Evolutionary conservation across 2,329 filamentous ascomycete species (phyloP), one percentile per base, ranked within the genome.

Genomic region (Alternaria sp.): DNA sequence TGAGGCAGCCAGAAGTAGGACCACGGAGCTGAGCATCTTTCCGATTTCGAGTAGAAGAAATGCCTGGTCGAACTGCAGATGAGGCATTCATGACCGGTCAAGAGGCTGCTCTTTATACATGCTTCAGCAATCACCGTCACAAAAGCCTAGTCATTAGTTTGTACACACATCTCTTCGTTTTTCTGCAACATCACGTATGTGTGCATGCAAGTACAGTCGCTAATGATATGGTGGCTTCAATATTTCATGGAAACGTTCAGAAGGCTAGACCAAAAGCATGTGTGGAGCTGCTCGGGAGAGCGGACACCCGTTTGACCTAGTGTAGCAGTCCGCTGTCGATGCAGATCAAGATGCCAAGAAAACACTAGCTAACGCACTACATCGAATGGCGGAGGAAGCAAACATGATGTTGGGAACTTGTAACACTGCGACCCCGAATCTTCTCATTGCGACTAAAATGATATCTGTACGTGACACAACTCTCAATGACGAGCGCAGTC

Each of bases 61-160:
- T 14, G 3, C 11, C 24, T 40, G 5, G 37, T 40, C 5, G 37
- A 24, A 40, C 0, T 24, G 3, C 7, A 7, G 21, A 23, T 40
- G 10, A 3, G 2, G 5, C 2, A 7, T 5, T 4, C 5, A 4
- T 40, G 0, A 3, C 1, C 10, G 21, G 4, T 2, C 5, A 2
- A 4, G 21, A 13, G 37, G 6, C 21, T 1, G 1, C 21, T 9
- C 21, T 40, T 40, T 40, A 40, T 40, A 40, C 37, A 8, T 24
- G 1, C 3, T 14, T 23, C 21, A 7, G 21, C 21, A 6, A 17
- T 24, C 13, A 13, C 11, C 0, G 2, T 14, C 11, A 14, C 11
- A 10, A 40, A 0, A 2, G 37, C 0, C 21, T 40, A 40, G 21
- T 2, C 21, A 6, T 40, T 24, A 5, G 21, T 8, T 40, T 10